These are phyloP conservation scores for Fusarium sp. DNA, from an alignment of 2,329 filamentous ascomycete species.

Conservation along the genomic window DNA sequence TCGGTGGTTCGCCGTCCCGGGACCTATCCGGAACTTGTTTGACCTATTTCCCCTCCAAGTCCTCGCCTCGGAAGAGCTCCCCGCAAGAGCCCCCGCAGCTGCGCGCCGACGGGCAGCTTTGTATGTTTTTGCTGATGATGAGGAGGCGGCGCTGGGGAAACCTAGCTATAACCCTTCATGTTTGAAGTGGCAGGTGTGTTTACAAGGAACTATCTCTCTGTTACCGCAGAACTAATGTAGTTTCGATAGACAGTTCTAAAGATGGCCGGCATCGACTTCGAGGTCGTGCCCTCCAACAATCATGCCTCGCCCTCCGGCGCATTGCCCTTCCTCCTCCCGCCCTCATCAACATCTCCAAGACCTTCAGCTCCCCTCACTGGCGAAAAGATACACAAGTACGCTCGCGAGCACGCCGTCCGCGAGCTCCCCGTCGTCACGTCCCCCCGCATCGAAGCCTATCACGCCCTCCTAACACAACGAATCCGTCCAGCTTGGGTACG, in stretches of 20 bases:
- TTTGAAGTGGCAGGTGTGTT: slow-evolving; percentile 90
- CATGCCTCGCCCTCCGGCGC: slow-evolving; percentile 89
- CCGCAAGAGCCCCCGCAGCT: slow-evolving; percentile 61
- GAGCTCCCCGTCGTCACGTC: slow-evolving; percentile 59
- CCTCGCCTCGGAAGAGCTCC: slow-evolving; percentile 78
- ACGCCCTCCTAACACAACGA: slow-evolving; percentile 75
- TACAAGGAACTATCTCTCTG: background rate
- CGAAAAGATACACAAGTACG: slow-evolving; percentile 72
- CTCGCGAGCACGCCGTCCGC: slow-evolving; percentile 54
- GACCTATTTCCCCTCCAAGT: slow-evolving; percentile 80
- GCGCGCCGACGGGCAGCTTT: slow-evolving; percentile 62
- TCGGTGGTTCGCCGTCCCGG: slow-evolving; percentile 67
- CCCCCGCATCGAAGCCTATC: slow-evolving; percentile 74
- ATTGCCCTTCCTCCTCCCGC: slow-evolving; percentile 84
- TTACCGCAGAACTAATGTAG: background rate
- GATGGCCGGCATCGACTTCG: slow-evolving; percentile 74
- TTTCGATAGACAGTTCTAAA: slow-evolving; percentile 75
- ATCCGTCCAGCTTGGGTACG: slow-evolving; percentile 86
- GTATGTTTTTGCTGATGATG: slow-evolving; percentile 76
- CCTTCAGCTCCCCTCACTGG: slow-evolving; percentile 62
- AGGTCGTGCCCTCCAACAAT: slow-evolving; percentile 77
- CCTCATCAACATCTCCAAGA: slow-evolving; percentile 42
- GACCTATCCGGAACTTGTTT: slow-evolving; percentile 82
- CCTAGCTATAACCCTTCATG: slow-evolving; percentile 93
- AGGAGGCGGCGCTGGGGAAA: slow-evolving; percentile 65